Conservation (phyloP, 2,329 filamentous ascomycete species). For the Botrytis sinoallii region DNA sequence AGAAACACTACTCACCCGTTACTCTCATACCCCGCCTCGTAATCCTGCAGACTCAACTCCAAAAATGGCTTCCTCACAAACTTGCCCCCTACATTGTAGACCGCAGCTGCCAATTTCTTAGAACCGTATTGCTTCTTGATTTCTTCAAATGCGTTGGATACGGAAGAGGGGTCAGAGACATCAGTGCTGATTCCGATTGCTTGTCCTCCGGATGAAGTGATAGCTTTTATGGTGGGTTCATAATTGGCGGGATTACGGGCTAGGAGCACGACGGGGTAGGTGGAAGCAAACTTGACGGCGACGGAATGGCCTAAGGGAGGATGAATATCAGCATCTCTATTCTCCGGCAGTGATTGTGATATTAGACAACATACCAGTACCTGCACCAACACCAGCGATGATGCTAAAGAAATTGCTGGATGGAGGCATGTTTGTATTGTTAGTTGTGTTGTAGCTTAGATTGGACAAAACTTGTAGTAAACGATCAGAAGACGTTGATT, state of each 20-base stretch:
- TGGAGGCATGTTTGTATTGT: slow-evolving; percentile 2
- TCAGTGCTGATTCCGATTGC: slow-evolving; percentile 70
- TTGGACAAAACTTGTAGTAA: not conserved
- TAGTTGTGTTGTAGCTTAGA: not conserved
- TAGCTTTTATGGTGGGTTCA: slow-evolving; percentile 63
- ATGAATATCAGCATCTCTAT: not conserved
- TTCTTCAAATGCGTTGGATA: slow-evolving; percentile 59
- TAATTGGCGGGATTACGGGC: slow-evolving; percentile 66
- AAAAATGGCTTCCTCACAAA: slow-evolving; percentile 56
- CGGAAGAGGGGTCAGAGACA: slow-evolving; percentile 49
- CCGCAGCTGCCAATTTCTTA: slow-evolving; percentile 57
- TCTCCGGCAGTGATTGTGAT: not conserved
- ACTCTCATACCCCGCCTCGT: slow-evolving; percentile 45
- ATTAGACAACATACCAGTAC: slow-evolving; percentile 48
- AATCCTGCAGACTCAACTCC: slow-evolving; percentile 51
- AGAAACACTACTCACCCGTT: slow-evolving; percentile 46
- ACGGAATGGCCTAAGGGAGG: slow-evolving; percentile 43
- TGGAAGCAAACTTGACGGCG: slow-evolving; percentile 57
- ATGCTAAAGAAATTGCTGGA: slow-evolving; percentile 58
- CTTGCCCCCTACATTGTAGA: slow-evolving; percentile 64
- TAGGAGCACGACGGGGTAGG: slow-evolving; percentile 73
- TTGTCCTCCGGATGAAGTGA: slow-evolving; percentile 62
- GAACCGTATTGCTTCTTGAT: slow-evolving; percentile 53
- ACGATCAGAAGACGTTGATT: not conserved
- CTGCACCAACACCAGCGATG: slow-evolving; percentile 69